Evolutionary conservation across 805 yeast genomes (phyloP).

Genomic region (Candida lessepsii): DNA sequence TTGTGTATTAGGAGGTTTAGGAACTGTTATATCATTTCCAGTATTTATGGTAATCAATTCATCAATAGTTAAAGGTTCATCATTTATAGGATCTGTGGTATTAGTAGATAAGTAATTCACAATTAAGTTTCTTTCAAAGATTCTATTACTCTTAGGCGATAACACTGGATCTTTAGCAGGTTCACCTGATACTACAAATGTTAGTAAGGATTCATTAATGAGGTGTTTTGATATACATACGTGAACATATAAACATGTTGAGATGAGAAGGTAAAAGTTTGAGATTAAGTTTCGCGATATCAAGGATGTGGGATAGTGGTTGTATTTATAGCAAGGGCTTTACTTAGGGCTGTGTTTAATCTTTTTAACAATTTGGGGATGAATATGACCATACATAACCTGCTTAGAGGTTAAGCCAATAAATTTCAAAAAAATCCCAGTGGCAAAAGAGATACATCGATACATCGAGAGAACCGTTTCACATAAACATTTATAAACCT

Average conservation of each 20-base stretch:
- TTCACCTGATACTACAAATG: slow-evolving; percentile 60
- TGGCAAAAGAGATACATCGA: no score
- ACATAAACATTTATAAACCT: slow-evolving; percentile 7
- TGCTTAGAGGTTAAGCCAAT: no score
- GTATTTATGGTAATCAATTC: slow-evolving; percentile 51
- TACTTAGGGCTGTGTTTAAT: no score
- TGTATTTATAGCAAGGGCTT: no score
- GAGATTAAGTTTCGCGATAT: no score
- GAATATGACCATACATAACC: no score
- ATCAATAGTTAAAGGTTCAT: slow-evolving; percentile 54
- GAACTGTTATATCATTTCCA: slow-evolving; percentile 26
- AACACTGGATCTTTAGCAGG: slow-evolving; percentile 70
- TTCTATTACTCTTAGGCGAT: slow-evolving; percentile 64
- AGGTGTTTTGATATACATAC: slow-evolving; percentile 20
- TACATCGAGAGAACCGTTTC: no score
- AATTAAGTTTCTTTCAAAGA: slow-evolving; percentile 66
- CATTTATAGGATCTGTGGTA: slow-evolving; percentile 73
- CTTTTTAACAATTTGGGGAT: no score
- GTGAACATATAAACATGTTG: slow-evolving; percentile 19
- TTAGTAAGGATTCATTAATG: slow-evolving; percentile 11
- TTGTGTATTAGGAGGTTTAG: slow-evolving; percentile 48
- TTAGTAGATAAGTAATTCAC: slow-evolving; percentile 60
- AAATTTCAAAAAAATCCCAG: no score
- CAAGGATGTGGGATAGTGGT: no score
- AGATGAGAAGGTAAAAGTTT: background rate